A percentile compares a stretch with the other conserved stretches of the same genome.
Evolutionary conservation across 257 asterid genomes (phyloP).

Genomic region (Linderniella brevidens): DNA sequence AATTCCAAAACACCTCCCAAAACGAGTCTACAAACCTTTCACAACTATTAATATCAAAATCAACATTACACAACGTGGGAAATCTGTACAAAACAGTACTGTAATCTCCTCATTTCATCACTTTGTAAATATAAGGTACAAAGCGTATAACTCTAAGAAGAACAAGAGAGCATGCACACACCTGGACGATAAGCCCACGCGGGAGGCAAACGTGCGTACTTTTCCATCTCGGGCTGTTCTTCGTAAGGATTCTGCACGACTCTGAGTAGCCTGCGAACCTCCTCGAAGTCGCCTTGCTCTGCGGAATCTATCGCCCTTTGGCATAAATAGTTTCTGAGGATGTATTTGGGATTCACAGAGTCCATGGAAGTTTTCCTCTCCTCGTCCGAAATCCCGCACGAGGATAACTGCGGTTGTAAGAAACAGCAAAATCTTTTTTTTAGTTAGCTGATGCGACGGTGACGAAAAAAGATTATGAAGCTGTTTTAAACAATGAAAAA

Average conservation of each 20-base stretch:
- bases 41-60: too few relatives aligned
- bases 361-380: slow-evolving; percentile 76
- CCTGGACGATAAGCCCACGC: slow-evolving; percentile 99
- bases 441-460: too few relatives aligned
- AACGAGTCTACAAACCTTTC: too few relatives aligned
- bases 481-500: too few relatives aligned
- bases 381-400: slow-evolving; percentile 42
- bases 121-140: not conserved
- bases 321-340: slow-evolving; percentile 81
- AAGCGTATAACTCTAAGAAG: slow-evolving; percentile 25
- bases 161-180: slow-evolving; percentile 95
- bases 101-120: slow-evolving; percentile 1
- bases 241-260: slow-evolving; percentile 70
- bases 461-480: too few relatives aligned
- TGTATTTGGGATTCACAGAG: slow-evolving; percentile 71
- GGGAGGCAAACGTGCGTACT: slow-evolving; percentile 77
- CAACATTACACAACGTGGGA: too few relatives aligned
- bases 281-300: slow-evolving; percentile 74
- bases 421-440: not conserved
- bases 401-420: slow-evolving; percentile 30
- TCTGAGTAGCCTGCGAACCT: slow-evolving; percentile 51
- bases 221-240: slow-evolving; percentile 95
- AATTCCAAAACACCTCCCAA: too few relatives aligned
- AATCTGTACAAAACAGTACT: too few relatives aligned
- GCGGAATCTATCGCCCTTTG: slow-evolving; percentile 95